These are phyloP conservation scores for Gossypium raimondii DNA, from an alignment of 345 rosid species.

Conservation along the genomic window DNA sequence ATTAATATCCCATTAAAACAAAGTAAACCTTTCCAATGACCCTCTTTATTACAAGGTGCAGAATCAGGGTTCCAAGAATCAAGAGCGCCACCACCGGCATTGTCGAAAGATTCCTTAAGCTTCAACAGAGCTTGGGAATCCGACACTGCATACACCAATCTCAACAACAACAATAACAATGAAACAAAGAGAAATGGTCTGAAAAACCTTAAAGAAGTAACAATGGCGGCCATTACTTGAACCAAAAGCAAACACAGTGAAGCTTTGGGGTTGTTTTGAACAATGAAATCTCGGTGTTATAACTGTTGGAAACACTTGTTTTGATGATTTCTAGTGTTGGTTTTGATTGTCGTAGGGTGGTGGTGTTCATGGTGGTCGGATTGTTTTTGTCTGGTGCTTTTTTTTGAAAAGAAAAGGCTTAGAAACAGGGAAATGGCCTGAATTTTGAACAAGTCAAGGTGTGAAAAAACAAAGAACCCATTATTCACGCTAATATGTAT, in stretches of 20 bases:
- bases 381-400: neutral
- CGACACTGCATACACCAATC: constrained; percentile 34
- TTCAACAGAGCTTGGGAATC: constrained; percentile 55
- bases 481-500: constrained; percentile 12
- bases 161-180: neutral
- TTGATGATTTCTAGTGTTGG: constrained; percentile 21
- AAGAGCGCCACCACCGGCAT: constrained; percentile 37
- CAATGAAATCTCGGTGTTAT: constrained; percentile 7
- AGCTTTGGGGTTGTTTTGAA: constrained; percentile 12
- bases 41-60: constrained; percentile 38
- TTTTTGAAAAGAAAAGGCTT: constrained; percentile 8
- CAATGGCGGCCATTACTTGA: constrained; percentile 54
- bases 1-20: constrained; percentile 47
- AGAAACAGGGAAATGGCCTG: neutral
- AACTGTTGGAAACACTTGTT: constrained; percentile 17
- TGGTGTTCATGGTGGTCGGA: constrained; percentile 17
- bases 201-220: constrained; percentile 28
- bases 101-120: constrained; percentile 52
- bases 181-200: constrained; percentile 40
- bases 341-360: constrained; percentile 15
- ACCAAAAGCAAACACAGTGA: constrained; percentile 19
- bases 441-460: constrained; percentile 24
- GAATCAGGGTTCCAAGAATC: constrained; percentile 56
- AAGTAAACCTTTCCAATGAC: constrained; percentile 50
- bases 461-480: constrained; percentile 2